phyloP scores from a whole-genome alignment of 2,329 filamentous ascomycete genomes.

The Cercospora sp. region DNA sequence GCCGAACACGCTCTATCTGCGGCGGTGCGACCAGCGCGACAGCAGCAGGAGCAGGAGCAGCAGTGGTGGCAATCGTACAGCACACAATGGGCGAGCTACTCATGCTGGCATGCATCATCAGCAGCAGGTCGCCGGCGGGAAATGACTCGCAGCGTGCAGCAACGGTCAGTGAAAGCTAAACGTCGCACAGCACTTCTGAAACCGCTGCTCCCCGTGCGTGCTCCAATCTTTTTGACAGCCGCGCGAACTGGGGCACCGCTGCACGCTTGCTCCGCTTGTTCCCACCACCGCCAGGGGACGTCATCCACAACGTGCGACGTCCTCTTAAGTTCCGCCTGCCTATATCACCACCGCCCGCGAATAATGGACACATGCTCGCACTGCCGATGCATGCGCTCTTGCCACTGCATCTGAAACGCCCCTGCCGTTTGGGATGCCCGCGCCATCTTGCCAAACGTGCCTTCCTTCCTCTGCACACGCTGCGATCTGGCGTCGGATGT shows the following conservation, averaged over 20 bases:
- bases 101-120: slow-evolving; percentile 1
- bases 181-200: background rate
- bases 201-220: slow-evolving; percentile 4
- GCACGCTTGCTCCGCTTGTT: slow-evolving; percentile 1
- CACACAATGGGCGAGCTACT: background rate
- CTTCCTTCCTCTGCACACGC: background rate
- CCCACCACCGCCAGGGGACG: slow-evolving; percentile 2
- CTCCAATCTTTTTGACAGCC: slow-evolving; percentile 11
- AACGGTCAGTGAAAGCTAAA: slow-evolving; percentile 6
- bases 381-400: background rate
- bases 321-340: background rate
- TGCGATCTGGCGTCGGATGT: background rate
- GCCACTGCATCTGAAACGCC: background rate
- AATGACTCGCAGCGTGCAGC: slow-evolving; percentile 16
- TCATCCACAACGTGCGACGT: slow-evolving; percentile 4
- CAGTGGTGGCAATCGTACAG: background rate
- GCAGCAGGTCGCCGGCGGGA: background rate
- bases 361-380: background rate
- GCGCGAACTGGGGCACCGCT: slow-evolving; percentile 10
- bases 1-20: background rate
- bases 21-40: background rate
- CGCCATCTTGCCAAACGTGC: no score
- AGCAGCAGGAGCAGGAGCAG: background rate
- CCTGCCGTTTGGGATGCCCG: background rate
- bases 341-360: background rate